Conservation (phyloP, 2,329 filamentous ascomycete species). For the Chlorencoelia australis region DNA sequence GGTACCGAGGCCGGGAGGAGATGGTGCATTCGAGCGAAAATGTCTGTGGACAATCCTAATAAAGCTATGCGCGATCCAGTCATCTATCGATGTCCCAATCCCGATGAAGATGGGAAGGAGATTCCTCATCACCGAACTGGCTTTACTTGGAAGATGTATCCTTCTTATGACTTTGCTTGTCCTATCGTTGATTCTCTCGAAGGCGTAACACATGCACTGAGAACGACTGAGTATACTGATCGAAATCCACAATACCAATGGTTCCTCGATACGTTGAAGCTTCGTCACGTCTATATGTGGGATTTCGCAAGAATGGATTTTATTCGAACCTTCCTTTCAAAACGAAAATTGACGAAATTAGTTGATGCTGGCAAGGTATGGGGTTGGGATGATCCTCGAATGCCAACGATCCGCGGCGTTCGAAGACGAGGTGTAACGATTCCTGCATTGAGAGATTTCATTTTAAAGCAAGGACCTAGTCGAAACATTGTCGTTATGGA, state of each 20-base stretch:
- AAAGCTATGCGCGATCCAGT: constrained; percentile 94
- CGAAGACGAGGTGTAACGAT: constrained; percentile 71
- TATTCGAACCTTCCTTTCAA: constrained; percentile 70
- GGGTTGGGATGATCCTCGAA: constrained; percentile 80
- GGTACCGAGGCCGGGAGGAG: constrained; percentile 67
- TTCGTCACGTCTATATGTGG: constrained; percentile 74
- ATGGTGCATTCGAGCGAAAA: constrained; percentile 92
- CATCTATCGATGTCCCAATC: constrained; percentile 90
- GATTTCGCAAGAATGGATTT: constrained; percentile 82
- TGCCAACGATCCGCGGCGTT: constrained; percentile 77
- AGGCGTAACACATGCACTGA: constrained; percentile 73
- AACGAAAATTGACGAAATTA: constrained; percentile 77
- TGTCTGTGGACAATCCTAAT: constrained; percentile 85
- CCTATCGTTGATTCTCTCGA: constrained; percentile 72
- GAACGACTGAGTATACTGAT: constrained; percentile 81
- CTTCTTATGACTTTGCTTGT: constrained; percentile 79
- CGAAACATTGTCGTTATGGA: constrained; percentile 79
- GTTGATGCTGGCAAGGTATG: constrained; percentile 67
- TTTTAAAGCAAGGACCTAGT: constrained; percentile 73
- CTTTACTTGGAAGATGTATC: constrained; percentile 73
- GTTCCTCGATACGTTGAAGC: constrained; percentile 65
- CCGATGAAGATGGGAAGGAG: constrained; percentile 28
- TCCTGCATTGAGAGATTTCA: constrained; percentile 70
- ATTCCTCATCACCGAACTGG: constrained; percentile 82
- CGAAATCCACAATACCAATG: constrained; percentile 80